Conservation (phyloP, 139 green algal genomes). For the Marvania coccoides region DNA sequence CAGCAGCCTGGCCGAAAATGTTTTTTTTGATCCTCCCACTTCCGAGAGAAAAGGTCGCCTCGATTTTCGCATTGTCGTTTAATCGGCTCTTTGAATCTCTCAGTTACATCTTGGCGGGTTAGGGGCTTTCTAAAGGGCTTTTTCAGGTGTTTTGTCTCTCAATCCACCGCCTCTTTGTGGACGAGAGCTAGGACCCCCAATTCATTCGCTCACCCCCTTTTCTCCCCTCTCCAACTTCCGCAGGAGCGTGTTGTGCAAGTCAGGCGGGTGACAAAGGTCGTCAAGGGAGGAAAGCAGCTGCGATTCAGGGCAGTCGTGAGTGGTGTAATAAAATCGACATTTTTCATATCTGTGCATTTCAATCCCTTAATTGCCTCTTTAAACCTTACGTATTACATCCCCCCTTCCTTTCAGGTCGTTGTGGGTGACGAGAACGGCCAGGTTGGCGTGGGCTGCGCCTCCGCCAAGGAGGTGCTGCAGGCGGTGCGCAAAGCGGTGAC, state of each 20-base stretch:
- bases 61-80: too few species aligned
- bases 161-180: too few species aligned
- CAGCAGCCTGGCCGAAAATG: too few species aligned
- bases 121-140: too few species aligned
- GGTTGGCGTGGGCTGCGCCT: slow-evolving; percentile 78
- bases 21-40: too few species aligned
- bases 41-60: too few species aligned
- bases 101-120: too few species aligned
- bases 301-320: slow-evolving; percentile 64
- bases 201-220: neutral
- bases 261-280: slow-evolving; percentile 88
- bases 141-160: too few species aligned
- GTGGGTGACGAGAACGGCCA: slow-evolving; percentile 64
- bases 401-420: slow-evolving; percentile 35
- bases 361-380: slow-evolving; percentile 22
- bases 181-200: neutral
- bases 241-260: slow-evolving; percentile 62
- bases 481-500: slow-evolving; percentile 75
- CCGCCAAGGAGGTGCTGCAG: slow-evolving; percentile 76
- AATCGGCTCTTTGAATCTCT: too few species aligned
- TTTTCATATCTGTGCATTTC: too few species aligned
- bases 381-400: neutral
- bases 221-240: slow-evolving; percentile 5
- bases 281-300: slow-evolving; percentile 90
- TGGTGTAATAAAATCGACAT: neutral